phyloP scores from a whole-genome alignment of 1,139 yeast species.

The Pichia sp. region DNA sequence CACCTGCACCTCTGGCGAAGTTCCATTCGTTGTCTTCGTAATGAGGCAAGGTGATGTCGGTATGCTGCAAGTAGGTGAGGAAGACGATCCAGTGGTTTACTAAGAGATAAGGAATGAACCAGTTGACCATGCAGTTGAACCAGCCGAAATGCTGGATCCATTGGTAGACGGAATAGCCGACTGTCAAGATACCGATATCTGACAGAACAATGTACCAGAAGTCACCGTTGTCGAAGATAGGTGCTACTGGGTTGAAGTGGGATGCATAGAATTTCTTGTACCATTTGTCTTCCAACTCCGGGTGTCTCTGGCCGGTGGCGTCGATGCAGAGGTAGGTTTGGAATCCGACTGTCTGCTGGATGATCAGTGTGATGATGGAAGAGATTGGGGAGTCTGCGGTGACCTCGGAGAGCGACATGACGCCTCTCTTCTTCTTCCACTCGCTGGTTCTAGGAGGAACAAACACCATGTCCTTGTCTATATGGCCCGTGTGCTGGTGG shows the following conservation, averaged over 20 bases:
- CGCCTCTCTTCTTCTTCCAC: slow-evolving; percentile 37
- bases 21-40: slow-evolving; percentile 74
- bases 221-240: slow-evolving; percentile 66
- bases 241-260: slow-evolving; percentile 71
- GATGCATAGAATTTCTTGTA: slow-evolving; percentile 43
- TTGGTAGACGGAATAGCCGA: slow-evolving; percentile 51
- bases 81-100: slow-evolving; percentile 89
- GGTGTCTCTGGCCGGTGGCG: slow-evolving; percentile 72
- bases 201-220: slow-evolving; percentile 66
- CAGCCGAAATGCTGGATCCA: slow-evolving; percentile 63
- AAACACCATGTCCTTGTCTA: slow-evolving; percentile 78
- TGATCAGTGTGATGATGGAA: slow-evolving; percentile 49
- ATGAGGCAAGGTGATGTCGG: slow-evolving; percentile 78
- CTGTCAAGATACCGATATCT: slow-evolving; percentile 64
- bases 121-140: slow-evolving; percentile 61
- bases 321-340: slow-evolving; percentile 59
- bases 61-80: slow-evolving; percentile 80
- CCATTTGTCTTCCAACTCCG: slow-evolving; percentile 33
- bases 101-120: slow-evolving; percentile 74
- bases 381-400: slow-evolving; percentile 72
- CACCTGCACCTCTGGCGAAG: slow-evolving; percentile 85
- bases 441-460: slow-evolving; percentile 61
- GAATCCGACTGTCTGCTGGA: slow-evolving; percentile 80
- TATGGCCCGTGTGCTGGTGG: slow-evolving; percentile 83
- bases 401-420: slow-evolving; percentile 48